Evolutionary conservation across 2,329 filamentous ascomycete genomes (phyloP), one percentile per base, ranked within the genome.

Genomic region (Apiospora sp.): DNA sequence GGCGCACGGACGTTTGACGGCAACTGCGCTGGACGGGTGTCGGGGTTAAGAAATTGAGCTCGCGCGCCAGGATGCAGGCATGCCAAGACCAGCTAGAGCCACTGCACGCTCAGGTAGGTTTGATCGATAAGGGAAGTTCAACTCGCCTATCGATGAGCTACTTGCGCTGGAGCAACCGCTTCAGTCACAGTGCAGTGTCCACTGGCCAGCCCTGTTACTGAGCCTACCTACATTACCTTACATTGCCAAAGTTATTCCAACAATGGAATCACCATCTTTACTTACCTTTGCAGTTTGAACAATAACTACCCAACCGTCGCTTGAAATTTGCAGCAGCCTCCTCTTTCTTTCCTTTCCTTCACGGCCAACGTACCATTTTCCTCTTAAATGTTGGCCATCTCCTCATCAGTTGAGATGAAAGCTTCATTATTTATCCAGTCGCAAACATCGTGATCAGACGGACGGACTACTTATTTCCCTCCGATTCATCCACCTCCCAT

Each of bases 381-480:
- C 22, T 64, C 19, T 64, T 64, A 41, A 41, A 64, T 64, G 58
- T 64, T 41, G 30, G 34, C 34, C 34, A 64, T 41, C 41, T 22
- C 30, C 22, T 64, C 22, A 4, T n/a, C 58, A 64, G 58, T 64
- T 64, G 58, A 64, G 58, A 64, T 64, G 58, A 64, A 34, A 41
- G 58, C 58, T 64, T 64, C 58, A 41, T 64, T 19, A n/a, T 41
- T 41, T 41, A 13, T 22, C 58, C 58, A 64, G 58, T 64, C 58
- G 58, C 58, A 64, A 64, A 41, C 58, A 41, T 64, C 58, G 4
- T 64, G 58, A 64, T 64, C 58, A 64, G 58, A 64, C 58, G 58
- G 58, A 41, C 58, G 58, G 58, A 41, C 58, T 22, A 41, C 22
- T 61, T 61, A 34, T 41, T 41, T 64, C 30, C 58, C 34, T 41